Evolutionary conservation across 139 green algal genomes (phyloP).

Genomic region (Coelastrella sp.): DNA sequence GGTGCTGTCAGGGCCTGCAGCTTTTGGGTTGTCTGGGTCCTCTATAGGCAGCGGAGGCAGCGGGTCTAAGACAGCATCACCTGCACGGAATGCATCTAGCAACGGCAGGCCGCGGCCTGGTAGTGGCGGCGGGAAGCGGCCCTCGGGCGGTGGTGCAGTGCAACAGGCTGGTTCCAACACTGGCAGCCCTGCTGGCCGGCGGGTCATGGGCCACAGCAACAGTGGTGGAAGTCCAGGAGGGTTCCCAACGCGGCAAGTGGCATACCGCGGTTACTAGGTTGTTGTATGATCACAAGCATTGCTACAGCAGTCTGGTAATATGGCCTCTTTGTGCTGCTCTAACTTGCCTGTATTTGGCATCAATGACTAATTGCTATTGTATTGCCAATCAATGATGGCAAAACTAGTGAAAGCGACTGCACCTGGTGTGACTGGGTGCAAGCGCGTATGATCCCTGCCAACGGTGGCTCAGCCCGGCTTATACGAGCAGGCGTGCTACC

Average conservation of each 20-base stretch:
- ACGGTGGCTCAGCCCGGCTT: no score
- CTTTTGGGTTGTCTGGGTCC: constrained; percentile 33
- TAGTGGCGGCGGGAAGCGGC: not conserved
- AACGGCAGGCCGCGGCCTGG: not conserved
- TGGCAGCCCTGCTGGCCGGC: not conserved
- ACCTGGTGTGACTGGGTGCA: no score
- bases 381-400: not conserved
- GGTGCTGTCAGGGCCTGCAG: constrained; percentile 23
- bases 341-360: not conserved
- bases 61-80: not conserved
- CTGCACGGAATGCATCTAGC: not conserved
- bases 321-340: not conserved
- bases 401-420: not conserved
- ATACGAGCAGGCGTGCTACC: no score
- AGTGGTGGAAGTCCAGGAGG: not conserved
- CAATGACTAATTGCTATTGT: not conserved
- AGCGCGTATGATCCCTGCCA: no score
- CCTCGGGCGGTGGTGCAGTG: not conserved
- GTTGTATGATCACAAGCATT: not conserved
- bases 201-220: not conserved
- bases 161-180: not conserved
- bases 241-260: not conserved
- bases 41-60: constrained; percentile 3
- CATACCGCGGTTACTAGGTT: not conserved
- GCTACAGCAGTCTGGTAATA: not conserved